phyloP scores from a whole-genome alignment of 352 stramenopile species.

The Saprolegnia parasitica region DNA sequence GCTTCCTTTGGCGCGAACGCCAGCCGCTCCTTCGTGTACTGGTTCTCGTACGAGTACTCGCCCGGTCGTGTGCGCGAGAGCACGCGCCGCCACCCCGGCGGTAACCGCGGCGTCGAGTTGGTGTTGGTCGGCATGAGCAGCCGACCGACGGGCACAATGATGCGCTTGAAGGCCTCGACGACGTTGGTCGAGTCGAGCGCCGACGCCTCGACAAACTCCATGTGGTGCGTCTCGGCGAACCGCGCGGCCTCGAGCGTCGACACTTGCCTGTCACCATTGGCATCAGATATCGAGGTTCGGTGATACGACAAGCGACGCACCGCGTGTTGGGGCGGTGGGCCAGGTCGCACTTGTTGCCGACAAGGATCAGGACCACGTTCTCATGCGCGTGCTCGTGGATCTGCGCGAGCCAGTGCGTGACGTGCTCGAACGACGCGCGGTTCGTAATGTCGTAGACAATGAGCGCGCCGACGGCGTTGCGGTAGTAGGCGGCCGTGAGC shows the following conservation, averaged over 20 bases:
- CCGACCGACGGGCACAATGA: constrained; percentile 79
- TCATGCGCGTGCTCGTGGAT: constrained; percentile 79
- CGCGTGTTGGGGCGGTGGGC: constrained; percentile 65
- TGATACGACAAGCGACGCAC: neutral
- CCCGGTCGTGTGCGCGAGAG: constrained; percentile 72
- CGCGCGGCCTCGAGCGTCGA: constrained; percentile 81
- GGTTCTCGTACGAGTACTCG: constrained; percentile 86
- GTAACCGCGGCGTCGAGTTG: constrained; percentile 47
- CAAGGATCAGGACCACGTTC: constrained; percentile 76
- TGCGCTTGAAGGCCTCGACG: constrained; percentile 82
- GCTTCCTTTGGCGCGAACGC: constrained; percentile 80
- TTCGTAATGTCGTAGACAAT: constrained; percentile 92
- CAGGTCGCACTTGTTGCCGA: constrained; percentile 87
- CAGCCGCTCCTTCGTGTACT: constrained; percentile 86
- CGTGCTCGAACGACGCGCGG: constrained; percentile 75
- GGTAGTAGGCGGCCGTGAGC: constrained; percentile 89
- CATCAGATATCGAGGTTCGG: neutral
- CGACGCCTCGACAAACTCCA: constrained; percentile 86
- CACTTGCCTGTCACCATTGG: constrained; percentile 37
- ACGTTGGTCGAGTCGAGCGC: constrained; percentile 83
- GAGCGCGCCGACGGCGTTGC: constrained; percentile 86
- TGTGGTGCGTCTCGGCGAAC: constrained; percentile 70
- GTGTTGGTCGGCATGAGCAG: constrained; percentile 64
- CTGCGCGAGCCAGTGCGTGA: constrained; percentile 69
- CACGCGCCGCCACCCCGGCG: constrained; percentile 70